Conservation (phyloP, 495 filamentous ascomycete genomes). For the Penicillium maclennaniae region DNA sequence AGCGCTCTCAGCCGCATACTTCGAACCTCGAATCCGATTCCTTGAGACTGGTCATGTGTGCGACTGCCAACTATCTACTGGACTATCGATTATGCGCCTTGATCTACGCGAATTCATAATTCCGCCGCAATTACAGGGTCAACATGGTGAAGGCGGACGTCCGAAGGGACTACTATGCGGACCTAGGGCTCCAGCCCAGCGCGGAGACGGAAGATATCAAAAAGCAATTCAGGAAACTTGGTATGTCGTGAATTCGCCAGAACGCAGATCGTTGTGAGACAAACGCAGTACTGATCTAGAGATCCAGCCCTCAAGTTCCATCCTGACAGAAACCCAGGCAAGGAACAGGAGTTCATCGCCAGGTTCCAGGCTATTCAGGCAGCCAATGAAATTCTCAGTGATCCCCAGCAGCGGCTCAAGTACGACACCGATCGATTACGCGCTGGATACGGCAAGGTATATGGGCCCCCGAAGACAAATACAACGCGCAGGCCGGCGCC, state of each 20-base stretch:
- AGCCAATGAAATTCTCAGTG: slow-evolving; percentile 77
- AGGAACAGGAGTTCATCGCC: slow-evolving; percentile 69
- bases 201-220: slow-evolving; percentile 72
- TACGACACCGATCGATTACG: slow-evolving; percentile 70
- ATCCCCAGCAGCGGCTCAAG: slow-evolving; percentile 60
- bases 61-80: slow-evolving; percentile 5
- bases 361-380: slow-evolving; percentile 83
- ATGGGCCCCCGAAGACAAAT: slow-evolving; percentile 31
- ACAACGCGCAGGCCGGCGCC: slow-evolving; percentile 24
- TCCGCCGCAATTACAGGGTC: slow-evolving; percentile 8
- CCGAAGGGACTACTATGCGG: slow-evolving; percentile 79
- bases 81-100: slow-evolving; percentile 23
- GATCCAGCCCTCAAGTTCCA: slow-evolving; percentile 73
- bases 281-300: background rate
- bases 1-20: background rate
- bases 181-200: slow-evolving; percentile 62
- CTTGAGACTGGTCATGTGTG: slow-evolving; percentile 18
- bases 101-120: slow-evolving; percentile 2
- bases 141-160: slow-evolving; percentile 74
- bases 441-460: slow-evolving; percentile 41
- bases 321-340: slow-evolving; percentile 84
- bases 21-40: background rate
- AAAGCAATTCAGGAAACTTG: slow-evolving; percentile 81
- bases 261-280: background rate
- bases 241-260: slow-evolving; percentile 37